Conservation (phyloP, 371 early-diverging fungal genomes). For the Dichotomocladium elegans region DNA sequence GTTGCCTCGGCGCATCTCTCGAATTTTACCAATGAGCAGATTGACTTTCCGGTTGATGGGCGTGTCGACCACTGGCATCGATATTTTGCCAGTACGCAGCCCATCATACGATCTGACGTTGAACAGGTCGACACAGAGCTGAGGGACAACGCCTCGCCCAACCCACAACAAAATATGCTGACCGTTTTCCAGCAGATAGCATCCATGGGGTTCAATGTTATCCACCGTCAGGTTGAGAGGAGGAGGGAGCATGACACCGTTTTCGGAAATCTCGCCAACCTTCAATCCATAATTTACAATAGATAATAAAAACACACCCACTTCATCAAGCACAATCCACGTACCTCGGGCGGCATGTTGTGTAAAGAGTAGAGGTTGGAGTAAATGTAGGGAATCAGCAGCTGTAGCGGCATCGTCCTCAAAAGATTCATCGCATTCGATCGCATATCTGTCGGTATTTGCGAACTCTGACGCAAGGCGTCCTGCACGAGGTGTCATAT, state of each 20-base stretch:
- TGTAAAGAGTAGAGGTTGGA: conserved; percentile 88
- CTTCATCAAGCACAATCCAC: not conserved
- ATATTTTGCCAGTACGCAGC: conserved; percentile 60
- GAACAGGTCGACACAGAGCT: conserved; percentile 69
- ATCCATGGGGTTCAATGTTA: conserved; percentile 76
- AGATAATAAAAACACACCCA: not conserved
- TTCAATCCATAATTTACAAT: not conserved
- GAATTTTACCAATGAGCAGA: conserved; percentile 52
- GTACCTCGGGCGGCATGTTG: conserved; percentile 68
- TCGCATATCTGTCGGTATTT: conserved; percentile 67
- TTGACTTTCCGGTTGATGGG: conserved; percentile 58
- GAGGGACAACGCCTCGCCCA: conserved; percentile 74
- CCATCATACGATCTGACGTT: conserved; percentile 59
- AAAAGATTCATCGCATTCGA: conserved; percentile 70
- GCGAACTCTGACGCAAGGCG: conserved; percentile 63
- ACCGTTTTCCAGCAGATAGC: conserved; percentile 83
- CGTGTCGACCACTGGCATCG: conserved; percentile 55
- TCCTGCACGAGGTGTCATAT: conserved; percentile 27
- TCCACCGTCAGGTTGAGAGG: conserved; percentile 82
- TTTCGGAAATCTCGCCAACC: conserved; percentile 56
- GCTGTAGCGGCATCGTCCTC: conserved; percentile 79
- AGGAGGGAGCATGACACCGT: conserved; percentile 68
- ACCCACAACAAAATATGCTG: conserved; percentile 88
- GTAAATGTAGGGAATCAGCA: conserved; percentile 64
- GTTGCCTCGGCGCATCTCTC: conserved; percentile 54